Evolutionary conservation across 2,329 filamentous ascomycete genomes (phyloP).

Genomic region (Cercospora zeae-maydis): DNA sequence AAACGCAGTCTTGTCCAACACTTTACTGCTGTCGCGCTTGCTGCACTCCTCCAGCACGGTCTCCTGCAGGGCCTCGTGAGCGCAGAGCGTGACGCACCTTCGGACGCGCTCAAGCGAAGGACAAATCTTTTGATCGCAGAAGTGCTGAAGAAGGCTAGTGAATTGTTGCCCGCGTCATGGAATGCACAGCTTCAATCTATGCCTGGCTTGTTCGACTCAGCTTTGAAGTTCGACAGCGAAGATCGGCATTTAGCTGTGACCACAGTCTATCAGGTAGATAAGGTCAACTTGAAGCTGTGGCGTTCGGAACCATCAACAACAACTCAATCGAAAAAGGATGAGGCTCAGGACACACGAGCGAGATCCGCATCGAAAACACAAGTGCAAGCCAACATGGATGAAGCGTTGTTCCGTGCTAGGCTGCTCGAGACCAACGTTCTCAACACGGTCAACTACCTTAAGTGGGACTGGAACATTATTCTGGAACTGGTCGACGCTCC

Average conservation of each 20-base stretch:
- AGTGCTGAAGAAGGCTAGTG: conserved; percentile 82
- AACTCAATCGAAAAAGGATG: conserved; percentile 20
- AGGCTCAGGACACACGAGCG: conserved; percentile 36
- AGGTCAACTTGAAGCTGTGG: conserved; percentile 88
- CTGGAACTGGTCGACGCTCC: conserved; percentile 89
- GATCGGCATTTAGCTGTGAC: conserved; percentile 77
- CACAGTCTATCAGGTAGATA: conserved; percentile 96
- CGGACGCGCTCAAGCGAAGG: conserved; percentile 73
- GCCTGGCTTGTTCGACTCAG: conserved; percentile 76
- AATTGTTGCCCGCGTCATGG: conserved; percentile 75
- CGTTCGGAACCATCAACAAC: conserved; percentile 54
- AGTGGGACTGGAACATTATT: conserved; percentile 98
- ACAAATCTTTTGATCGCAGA: conserved; percentile 88
- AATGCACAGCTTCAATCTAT: conserved; percentile 83
- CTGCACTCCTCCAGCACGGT: conserved; percentile 78
- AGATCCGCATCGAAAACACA: conserved; percentile 54
- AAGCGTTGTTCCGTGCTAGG: conserved; percentile 59
- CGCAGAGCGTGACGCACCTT: conserved; percentile 66
- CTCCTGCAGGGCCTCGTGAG: conserved; percentile 54
- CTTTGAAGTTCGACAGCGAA: conserved; percentile 67
- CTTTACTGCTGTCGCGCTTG: conserved; percentile 84
- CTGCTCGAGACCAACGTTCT: conserved; percentile 80
- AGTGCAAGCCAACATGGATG: conserved; percentile 59
- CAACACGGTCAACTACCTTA: conserved; percentile 82
- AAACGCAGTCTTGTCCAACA: conserved; percentile 82